Evolutionary conservation across 2,329 filamentous ascomycete genomes (phyloP), one percentile per base, ranked within the genome.

Genomic region (Huntiella moniliformis): DNA sequence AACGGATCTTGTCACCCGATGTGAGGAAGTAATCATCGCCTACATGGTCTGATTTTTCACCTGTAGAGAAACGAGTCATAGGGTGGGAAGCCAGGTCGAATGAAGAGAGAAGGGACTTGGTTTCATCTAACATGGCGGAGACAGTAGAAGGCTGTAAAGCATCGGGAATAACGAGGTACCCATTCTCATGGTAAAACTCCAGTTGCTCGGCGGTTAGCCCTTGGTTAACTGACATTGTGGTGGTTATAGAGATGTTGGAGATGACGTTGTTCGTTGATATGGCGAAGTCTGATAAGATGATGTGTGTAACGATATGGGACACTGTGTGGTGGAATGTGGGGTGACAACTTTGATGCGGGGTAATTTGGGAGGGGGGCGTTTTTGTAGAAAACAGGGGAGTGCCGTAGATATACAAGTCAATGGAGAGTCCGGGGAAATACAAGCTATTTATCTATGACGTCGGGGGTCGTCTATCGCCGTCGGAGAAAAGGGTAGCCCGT

Each of bases 21-120:
- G 69, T 71, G 2, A 96, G 74, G 65, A 98, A 96, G 70, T 98
- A 98, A 58, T 82, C 77, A 65, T 96, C 91, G 51, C 88, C 87
- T 8, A 95, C 82, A 63, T 96, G 88, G 50, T 78, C 72, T 39
- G 57, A 70, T 64, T 55, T 77, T 68, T 63, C 78, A 53, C 87
- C 87, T 0, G 88, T 95, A 28, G 81, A 82, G 71, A 98, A 98
- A 58, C 79, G 80, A 6, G 91, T 96, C 70, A 96, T 79, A 1
- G 91, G 88, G 62, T 96, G 91, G 48, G 81, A 73, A 33, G 74
- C 68, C n/a, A 96, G 70, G 34, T 77, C 71, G 63, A 98, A 87
- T 51, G 71, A 67, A 45, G 75, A 66, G 42, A 96, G 80, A 51
- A 95, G 71, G 32, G 65, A 64, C 57, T 79, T 68, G 4, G 86